Evolutionary conservation across 306 rosid genomes (phyloP).

Genomic region (Cyclanthera cordifolia): DNA sequence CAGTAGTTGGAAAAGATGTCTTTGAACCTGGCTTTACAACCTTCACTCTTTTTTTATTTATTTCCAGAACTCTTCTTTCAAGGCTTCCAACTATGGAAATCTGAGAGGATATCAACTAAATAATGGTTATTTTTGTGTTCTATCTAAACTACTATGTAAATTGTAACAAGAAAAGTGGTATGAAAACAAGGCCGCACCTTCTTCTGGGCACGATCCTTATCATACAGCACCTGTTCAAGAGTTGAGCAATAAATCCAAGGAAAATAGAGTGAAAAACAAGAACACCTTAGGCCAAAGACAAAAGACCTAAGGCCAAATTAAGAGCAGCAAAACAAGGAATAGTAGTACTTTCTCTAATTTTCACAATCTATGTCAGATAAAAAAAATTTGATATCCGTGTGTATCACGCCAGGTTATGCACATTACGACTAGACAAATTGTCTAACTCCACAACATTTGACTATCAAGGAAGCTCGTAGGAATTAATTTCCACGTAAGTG

Average conservation of each 20-base stretch:
- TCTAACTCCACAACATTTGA: too few relatives aligned
- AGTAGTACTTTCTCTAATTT: background rate
- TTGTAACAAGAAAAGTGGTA: constrained; percentile 7
- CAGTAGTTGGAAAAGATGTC: constrained; percentile 84
- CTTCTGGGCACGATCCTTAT: constrained; percentile 63
- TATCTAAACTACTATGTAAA: background rate
- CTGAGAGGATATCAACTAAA: constrained; percentile 27
- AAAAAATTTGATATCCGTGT: too few relatives aligned
- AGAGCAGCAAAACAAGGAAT: constrained; percentile 6
- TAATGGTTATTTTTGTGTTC: background rate
- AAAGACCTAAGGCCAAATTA: background rate
- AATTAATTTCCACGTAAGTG: too few relatives aligned
- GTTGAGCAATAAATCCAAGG: constrained; percentile 8
- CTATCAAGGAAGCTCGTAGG: too few relatives aligned
- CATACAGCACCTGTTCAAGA: constrained; percentile 59
- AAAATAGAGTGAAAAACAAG: background rate
- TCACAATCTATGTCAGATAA: too few relatives aligned
- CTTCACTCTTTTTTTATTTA: constrained; percentile 73
- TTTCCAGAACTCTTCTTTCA: constrained; percentile 74
- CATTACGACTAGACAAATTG: too few relatives aligned
- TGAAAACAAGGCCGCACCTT: constrained; percentile 41
- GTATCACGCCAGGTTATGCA: too few relatives aligned
- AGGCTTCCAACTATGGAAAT: constrained; percentile 52
- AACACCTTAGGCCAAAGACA: background rate
- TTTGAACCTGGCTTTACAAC: constrained; percentile 93